phyloP scores from a whole-genome alignment of 1,139 yeast genomes.

The Zygoascus hellenicus region DNA sequence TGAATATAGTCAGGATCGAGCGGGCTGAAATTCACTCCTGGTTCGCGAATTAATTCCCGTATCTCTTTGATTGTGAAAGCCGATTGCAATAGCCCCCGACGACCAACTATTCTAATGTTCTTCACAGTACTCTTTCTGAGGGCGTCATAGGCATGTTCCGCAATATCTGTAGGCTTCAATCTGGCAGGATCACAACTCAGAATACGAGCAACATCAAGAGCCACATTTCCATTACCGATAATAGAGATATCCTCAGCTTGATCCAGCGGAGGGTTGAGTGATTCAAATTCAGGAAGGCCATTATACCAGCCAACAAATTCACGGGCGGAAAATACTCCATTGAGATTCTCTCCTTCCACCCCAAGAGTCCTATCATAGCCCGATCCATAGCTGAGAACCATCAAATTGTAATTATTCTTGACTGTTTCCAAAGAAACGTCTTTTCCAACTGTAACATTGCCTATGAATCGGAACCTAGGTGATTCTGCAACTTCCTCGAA shows the following conservation, averaged over 20 bases:
- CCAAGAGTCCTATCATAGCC: constrained; percentile 51
- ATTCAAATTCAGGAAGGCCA: constrained; percentile 63
- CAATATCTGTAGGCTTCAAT: constrained; percentile 64
- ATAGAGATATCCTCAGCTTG: constrained; percentile 63
- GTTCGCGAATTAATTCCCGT: constrained; percentile 69
- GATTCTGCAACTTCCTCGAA: constrained; percentile 54
- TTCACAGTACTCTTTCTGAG: constrained; percentile 51
- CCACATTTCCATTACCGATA: constrained; percentile 98
- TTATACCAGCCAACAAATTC: constrained; percentile 96
- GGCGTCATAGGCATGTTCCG: constrained; percentile 51
- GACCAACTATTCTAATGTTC: constrained; percentile 67
- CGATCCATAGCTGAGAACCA: constrained; percentile 83
- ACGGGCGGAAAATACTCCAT: constrained; percentile 76
- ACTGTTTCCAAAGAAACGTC: constrained; percentile 49
- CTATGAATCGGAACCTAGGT: constrained; percentile 56
- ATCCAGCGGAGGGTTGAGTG: constrained; percentile 49
- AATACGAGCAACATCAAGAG: constrained; percentile 82
- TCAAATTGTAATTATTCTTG: constrained; percentile 55
- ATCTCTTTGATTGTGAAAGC: constrained; percentile 92
- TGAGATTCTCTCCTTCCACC: constrained; percentile 52
- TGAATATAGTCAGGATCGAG: constrained; percentile 43
- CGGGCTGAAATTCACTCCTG: constrained; percentile 54
- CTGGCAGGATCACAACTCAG: constrained; percentile 50
- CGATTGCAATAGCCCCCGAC: constrained; percentile 73
- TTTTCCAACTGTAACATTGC: constrained; percentile 64